These are phyloP conservation scores for Aspergillus spinulosporus DNA, from an alignment of 2,329 filamentous ascomycete species.

Conservation along the genomic window DNA sequence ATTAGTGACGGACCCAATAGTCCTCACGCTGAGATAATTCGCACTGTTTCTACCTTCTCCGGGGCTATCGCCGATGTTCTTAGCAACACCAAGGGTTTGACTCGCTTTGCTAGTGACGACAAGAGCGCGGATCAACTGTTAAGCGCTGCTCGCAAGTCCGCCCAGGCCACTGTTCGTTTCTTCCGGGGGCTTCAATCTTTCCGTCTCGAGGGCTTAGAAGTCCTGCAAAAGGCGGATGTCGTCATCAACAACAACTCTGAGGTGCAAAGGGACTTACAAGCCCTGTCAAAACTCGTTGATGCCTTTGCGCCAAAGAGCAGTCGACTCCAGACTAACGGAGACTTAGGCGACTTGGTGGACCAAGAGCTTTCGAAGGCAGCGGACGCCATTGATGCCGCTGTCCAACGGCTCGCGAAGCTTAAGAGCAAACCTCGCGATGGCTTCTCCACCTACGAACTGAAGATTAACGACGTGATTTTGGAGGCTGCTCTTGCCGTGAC, in stretches of 20 bases:
- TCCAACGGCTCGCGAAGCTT: constrained; percentile 83
- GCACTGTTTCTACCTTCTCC: constrained; percentile 84
- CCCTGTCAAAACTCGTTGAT: constrained; percentile 89
- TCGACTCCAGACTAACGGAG: constrained; percentile 76
- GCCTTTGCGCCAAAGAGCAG: constrained; percentile 83
- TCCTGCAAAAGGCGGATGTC: constrained; percentile 90
- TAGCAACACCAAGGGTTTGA: constrained; percentile 94
- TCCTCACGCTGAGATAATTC: constrained; percentile 86
- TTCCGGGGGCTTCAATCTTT: constrained; percentile 94
- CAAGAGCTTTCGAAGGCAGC: constrained; percentile 89
- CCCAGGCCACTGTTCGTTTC: constrained; percentile 85
- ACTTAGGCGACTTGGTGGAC: constrained; percentile 91
- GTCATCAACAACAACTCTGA: constrained; percentile 98
- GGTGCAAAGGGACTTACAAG: constrained; percentile 89
- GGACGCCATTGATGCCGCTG: constrained; percentile 90
- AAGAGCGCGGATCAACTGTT: constrained; percentile 88
- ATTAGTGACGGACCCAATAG: constrained; percentile 94
- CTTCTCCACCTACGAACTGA: constrained; percentile 93
- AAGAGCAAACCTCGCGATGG: constrained; percentile 93
- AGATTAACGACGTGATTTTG: constrained; percentile 92
- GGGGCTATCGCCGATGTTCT: constrained; percentile 91
- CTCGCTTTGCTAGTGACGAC: constrained; percentile 88
- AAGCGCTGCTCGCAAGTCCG: constrained; percentile 78
- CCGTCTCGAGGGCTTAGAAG: constrained; percentile 84
- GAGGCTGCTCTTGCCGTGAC: constrained; percentile 92